Evolutionary conservation across 495 filamentous ascomycete species (phyloP).

Genomic region (Neurospora sp.): DNA sequence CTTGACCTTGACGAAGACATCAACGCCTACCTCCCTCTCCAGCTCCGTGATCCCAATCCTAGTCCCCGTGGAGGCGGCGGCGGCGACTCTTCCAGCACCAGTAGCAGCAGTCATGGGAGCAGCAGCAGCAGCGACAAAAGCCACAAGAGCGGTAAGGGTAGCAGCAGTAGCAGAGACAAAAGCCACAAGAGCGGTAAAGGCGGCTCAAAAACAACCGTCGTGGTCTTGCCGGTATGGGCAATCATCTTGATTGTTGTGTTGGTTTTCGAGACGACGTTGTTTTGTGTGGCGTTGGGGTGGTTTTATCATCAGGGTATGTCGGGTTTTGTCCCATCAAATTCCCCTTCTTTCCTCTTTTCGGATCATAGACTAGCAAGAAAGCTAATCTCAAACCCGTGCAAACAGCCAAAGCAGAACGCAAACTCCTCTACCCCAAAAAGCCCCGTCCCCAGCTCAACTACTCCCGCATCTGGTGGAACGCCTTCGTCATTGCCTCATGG

Average conservation of each 20-base stretch:
- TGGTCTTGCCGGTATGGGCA: constrained; percentile 4
- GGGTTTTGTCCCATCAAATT: no score
- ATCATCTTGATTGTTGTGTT: constrained; percentile 1
- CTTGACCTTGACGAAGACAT: neutral
- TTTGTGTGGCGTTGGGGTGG: neutral
- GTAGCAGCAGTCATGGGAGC: neutral
- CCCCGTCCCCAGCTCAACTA: neutral
- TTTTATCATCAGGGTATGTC: neutral
- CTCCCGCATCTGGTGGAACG: constrained; percentile 2
- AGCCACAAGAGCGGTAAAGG: neutral
- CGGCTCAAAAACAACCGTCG: neutral
- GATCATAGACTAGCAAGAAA: no score
- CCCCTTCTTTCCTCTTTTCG: no score
- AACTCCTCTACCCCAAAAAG: neutral
- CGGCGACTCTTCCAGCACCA: neutral
- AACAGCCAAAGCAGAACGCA: constrained; percentile 1
- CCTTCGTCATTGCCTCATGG: neutral
- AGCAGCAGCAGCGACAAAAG: neutral
- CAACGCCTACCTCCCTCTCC: neutral
- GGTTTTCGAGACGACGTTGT: neutral
- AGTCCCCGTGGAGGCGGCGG: neutral
- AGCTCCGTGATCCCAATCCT: neutral
- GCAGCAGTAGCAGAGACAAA: neutral
- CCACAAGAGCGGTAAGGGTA: neutral
- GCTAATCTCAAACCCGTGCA: no score